Base-by-base conservation (phyloP, 768 basidiomycete species). In the Gloeopeniophorella convolvens region DNA sequence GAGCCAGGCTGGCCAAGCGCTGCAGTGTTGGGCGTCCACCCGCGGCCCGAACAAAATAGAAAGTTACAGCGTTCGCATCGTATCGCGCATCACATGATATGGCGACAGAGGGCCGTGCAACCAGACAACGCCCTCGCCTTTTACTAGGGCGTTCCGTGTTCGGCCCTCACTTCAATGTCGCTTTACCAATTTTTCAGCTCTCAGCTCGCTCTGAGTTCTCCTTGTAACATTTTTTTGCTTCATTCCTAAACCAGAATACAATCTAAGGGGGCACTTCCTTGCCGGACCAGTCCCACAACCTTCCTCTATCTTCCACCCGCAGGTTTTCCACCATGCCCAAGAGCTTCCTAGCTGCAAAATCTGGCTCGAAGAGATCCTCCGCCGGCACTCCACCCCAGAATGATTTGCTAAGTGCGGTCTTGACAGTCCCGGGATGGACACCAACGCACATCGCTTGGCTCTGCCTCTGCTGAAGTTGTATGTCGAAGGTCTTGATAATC, bases 91-190 rank as follows among this genome's bases (percentile, higher is more conserved):
- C 1, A 2, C 0, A 0, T 0, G 0, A 4, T 4, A 12, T 50
- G 57, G 76, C 72, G 74, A 68, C 72, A 74, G 73, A 69, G 73
- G 73, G 71, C 66, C 61, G 66, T 70, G 67, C 77, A 78, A 78
- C 54, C 70, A 75, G 70, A 78, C 73, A 76, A 75, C 72, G 74
- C 77, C 77, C 77, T 78, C 77, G 77, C 77, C 77, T 78, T 78
- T 78, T 78, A 78, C 77, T 79, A 78, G 77, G 77, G 77, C 74
- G 73, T 76, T 77, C 77, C 75, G 77, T 79, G 76, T 75, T 63
- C 62, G 64, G 65, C 71, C 72, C 68, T 71, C 68, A 65, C 56
- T 59, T 54, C 21, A 74, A 72, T 72, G 69, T 70, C 70, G 75
- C 72, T 67, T 68, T 68, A 41, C 68, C 67, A 77, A 78, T 77